Evolutionary conservation across 257 asterid species (phyloP).

Genomic region (Solanum sparsipilum): DNA sequence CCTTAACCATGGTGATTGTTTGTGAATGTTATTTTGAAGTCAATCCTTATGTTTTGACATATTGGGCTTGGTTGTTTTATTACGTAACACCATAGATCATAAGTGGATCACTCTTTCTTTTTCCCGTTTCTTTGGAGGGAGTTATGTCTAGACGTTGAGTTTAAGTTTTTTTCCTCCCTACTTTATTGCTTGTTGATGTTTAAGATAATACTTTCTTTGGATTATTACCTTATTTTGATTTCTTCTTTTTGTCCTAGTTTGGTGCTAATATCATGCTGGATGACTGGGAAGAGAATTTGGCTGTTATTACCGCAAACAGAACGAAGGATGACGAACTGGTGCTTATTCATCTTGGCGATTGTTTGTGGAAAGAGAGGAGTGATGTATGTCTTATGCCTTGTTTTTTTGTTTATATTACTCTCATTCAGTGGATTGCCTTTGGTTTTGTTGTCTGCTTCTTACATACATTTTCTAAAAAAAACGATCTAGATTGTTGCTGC

Average conservation of each 20-base stretch:
- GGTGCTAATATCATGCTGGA: conserved; percentile 75
- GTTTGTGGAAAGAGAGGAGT: conserved; percentile 91
- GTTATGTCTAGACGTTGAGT: background rate
- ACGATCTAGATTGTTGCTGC: conserved; percentile 74
- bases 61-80: background rate
- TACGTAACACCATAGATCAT: background rate
- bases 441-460: conserved; percentile 1
- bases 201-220: background rate
- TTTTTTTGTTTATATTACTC: background rate
- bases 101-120: conserved; percentile 3
- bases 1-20: background rate
- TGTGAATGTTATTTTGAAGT: background rate
- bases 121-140: background rate
- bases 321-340: conserved; percentile 95
- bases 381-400: conserved; percentile 36
- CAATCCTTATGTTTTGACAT: background rate
- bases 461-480: background rate
- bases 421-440: conserved; percentile 6
- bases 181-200: background rate
- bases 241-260: conserved; percentile 25
- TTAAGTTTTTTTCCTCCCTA: background rate
- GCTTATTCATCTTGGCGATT: conserved; percentile 94
- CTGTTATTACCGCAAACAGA: conserved; percentile 90
- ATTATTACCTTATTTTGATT: conserved; percentile 1
- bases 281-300: conserved; percentile 95